Base-by-base conservation (phyloP, 1,284 basidiomycete genomes). In the Apiotrichum laibachii region DNA sequence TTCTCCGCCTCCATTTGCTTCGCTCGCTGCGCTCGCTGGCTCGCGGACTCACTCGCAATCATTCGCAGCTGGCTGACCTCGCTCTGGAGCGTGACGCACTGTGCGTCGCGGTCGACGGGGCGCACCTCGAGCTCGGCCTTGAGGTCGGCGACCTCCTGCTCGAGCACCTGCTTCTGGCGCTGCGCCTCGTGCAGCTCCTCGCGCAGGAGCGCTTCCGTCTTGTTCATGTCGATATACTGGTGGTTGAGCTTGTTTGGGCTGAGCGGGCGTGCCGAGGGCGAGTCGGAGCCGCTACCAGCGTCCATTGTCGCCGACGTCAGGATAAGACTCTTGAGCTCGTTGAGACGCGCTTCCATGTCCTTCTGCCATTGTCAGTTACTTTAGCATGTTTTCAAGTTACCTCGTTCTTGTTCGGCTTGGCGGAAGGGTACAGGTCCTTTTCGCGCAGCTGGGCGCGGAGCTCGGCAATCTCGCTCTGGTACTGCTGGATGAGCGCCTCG, bases 401-500 rank as follows among this genome's bases (percentile, higher is more conserved):
- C 59, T 39, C 56, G 56, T 35, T 69, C 67, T 31, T 50, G 55
- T 62, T 56, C 58, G 57, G 40, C 56, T 65, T 49, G 88, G 88
- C 61, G 86, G 85, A 87, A 63, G 89, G 53, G 33, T 56, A 44
- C 18, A 43, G 63, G 45, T 78, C 73, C 65, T 76, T 77, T 55
- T 77, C 71, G 13, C 72, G 63, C 57, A 79, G 59, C 57, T 74
- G 68, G 2, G 76, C 75, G 52, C 67, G 69, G 57, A 94, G 84
- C 48, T 92, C 89, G 37, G 90, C 89, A 62, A 95, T 94, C 78
- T 95, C 91, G 71, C 88, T 88, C 66, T 89, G 84, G 76, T 97
- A 97, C 59, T 92, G 84, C 79, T 78, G 76, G 61, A 97, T 89
- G 33, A 97, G 82, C 0, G 92, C 92, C 66, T 93, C 91, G 0